Evolutionary conservation across 1,284 basidiomycete species (phyloP).

Genomic region (Ceratobasidium sp.): DNA sequence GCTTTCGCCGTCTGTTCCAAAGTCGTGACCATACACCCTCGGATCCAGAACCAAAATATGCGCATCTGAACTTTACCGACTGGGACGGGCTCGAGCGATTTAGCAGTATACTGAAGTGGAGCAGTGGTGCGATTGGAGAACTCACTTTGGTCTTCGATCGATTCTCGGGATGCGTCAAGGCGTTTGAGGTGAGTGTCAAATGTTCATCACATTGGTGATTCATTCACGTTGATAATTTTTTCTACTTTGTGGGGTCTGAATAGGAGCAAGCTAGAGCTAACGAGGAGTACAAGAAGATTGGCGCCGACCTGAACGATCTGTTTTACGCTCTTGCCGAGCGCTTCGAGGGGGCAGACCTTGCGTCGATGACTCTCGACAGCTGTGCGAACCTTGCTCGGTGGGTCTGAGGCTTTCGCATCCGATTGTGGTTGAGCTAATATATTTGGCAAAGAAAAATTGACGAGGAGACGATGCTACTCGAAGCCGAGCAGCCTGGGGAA

Average conservation of each 20-base stretch:
- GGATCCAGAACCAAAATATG: too few species aligned
- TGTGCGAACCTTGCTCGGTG: not conserved
- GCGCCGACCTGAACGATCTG: too few species aligned
- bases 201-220: not conserved
- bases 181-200: not conserved
- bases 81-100: too few species aligned
- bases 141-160: not conserved
- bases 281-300: not conserved
- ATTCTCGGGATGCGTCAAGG: not conserved
- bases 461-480: not conserved
- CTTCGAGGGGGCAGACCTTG: not conserved
- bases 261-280: not conserved
- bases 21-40: too few species aligned
- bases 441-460: not conserved
- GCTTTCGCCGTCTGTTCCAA: too few species aligned
- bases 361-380: not conserved
- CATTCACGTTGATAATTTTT: too few species aligned
- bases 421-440: not conserved
- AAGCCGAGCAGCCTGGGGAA: not conserved
- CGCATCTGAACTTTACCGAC: too few species aligned
- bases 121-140: not conserved
- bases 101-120: not conserved
- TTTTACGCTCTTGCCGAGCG: too few species aligned
- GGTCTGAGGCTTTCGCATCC: not conserved
- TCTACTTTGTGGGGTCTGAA: too few species aligned